These are phyloP conservation scores for Angophora floribunda DNA, from an alignment of 345 rosid species.

Conservation along the genomic window DNA sequence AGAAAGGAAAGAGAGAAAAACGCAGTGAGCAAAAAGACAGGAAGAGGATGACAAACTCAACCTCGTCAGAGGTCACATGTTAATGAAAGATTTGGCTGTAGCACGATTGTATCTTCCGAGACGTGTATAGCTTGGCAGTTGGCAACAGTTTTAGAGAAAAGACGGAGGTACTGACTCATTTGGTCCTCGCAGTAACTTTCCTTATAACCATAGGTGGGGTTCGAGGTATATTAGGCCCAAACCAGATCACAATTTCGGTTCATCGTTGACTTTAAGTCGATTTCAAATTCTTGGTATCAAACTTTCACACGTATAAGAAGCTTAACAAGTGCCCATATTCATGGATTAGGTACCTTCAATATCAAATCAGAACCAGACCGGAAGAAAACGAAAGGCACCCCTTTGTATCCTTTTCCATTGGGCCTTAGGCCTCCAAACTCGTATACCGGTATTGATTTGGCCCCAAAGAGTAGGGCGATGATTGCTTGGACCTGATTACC, in stretches of 20 bases:
- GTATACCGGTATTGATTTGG: neutral
- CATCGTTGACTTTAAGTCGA: neutral
- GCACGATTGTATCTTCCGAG: neutral
- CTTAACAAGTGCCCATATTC: neutral
- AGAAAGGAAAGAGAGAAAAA: neutral
- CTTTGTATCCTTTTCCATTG: neutral
- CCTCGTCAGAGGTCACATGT: neutral
- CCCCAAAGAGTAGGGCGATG: neutral
- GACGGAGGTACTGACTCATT: neutral
- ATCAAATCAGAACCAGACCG: neutral
- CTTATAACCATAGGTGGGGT: neutral
- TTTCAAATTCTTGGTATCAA: neutral
- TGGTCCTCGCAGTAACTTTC: neutral
- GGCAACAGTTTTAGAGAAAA: neutral
- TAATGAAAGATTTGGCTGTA: neutral
- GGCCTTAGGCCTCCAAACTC: neutral
- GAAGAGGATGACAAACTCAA: neutral
- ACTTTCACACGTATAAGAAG: neutral
- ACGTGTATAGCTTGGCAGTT: neutral
- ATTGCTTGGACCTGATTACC: neutral
- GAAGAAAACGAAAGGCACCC: neutral
- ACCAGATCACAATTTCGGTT: neutral
- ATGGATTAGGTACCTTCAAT: neutral
- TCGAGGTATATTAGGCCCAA: neutral
- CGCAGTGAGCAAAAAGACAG: neutral